These are phyloP conservation scores for Chlorella sp. DNA, from an alignment of 139 green algal genomes.

Conservation along the genomic window DNA sequence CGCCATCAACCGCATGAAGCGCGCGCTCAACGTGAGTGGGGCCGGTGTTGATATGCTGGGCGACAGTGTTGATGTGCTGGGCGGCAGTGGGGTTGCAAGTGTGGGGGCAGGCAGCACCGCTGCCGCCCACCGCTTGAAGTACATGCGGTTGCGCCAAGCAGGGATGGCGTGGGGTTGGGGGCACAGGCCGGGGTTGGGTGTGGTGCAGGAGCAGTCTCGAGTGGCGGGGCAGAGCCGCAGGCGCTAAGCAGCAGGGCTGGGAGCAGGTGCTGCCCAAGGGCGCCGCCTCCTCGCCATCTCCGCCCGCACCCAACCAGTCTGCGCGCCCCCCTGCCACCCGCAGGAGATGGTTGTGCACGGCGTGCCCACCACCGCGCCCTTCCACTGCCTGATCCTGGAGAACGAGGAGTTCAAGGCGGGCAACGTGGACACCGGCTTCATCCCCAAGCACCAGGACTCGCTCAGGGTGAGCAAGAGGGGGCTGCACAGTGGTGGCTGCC, in stretches of 20 bases:
- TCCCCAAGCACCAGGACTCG: conserved; percentile 83
- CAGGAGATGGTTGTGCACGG: conserved; percentile 71
- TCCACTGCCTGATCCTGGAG: conserved; percentile 90
- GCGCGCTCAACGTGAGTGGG: conserved; percentile 64
- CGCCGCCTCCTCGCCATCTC: neutral
- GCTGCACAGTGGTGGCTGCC: neutral
- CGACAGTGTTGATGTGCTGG: neutral
- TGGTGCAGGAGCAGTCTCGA: no score
- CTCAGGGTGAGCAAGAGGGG: conserved; percentile 38
- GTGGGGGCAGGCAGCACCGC: neutral
- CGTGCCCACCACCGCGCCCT: conserved; percentile 90
- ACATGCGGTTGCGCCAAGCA: no score
- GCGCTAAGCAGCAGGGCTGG: no score
- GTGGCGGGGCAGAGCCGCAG: no score
- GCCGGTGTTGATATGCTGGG: neutral
- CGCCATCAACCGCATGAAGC: conserved; percentile 87
- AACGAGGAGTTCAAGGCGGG: conserved; percentile 68
- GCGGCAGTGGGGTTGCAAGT: no score
- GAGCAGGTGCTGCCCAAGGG: no score
- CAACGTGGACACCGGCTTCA: conserved; percentile 84
- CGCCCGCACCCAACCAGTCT: neutral
- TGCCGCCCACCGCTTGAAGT: no score
- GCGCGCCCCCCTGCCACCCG: neutral
- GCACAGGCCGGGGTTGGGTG: no score
- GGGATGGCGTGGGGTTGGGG: no score